Evolutionary conservation across 1,284 basidiomycete genomes (phyloP).

Genomic region (Ustilago crameri): DNA sequence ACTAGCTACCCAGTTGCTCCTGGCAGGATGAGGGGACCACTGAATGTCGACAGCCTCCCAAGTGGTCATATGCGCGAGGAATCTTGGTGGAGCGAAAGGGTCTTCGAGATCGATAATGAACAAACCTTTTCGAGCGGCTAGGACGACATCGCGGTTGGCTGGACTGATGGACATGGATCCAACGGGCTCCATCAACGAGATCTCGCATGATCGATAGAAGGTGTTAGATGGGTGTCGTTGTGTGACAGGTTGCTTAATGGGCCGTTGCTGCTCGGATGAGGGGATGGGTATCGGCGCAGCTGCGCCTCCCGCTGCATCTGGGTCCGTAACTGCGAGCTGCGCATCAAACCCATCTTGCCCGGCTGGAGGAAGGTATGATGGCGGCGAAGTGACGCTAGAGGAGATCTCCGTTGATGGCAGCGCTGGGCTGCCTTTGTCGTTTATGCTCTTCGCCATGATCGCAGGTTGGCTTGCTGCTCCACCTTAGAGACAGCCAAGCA

Average conservation of each 20-base stretch:
- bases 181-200: conserved; percentile 60
- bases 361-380: conserved; percentile 24
- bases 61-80: conserved; percentile 91
- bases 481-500: no score
- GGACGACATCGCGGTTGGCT: conserved; percentile 65
- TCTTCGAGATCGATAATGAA: conserved; percentile 94
- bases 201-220: conserved; percentile 50
- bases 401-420: conserved; percentile 41
- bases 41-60: conserved; percentile 95
- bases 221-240: conserved; percentile 46
- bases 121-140: conserved; percentile 80
- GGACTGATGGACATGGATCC: conserved; percentile 67
- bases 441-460: conserved; percentile 7
- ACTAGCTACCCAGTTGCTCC: conserved; percentile 89
- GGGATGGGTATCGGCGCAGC: conserved; percentile 32
- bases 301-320: neutral
- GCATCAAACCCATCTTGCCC: conserved; percentile 44
- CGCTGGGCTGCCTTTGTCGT: conserved; percentile 24
- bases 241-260: conserved; percentile 21
- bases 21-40: conserved; percentile 90
- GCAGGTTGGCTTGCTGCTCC: neutral
- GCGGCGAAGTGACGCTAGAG: conserved; percentile 18
- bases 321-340: conserved; percentile 27
- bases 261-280: conserved; percentile 8
- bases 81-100: conserved; percentile 86